A percentile compares a stretch with the other conserved stretches of the same genome.
Evolutionary conservation across 2,329 filamentous ascomycete species (phyloP).

Genomic region (Zopfia rhizophila): DNA sequence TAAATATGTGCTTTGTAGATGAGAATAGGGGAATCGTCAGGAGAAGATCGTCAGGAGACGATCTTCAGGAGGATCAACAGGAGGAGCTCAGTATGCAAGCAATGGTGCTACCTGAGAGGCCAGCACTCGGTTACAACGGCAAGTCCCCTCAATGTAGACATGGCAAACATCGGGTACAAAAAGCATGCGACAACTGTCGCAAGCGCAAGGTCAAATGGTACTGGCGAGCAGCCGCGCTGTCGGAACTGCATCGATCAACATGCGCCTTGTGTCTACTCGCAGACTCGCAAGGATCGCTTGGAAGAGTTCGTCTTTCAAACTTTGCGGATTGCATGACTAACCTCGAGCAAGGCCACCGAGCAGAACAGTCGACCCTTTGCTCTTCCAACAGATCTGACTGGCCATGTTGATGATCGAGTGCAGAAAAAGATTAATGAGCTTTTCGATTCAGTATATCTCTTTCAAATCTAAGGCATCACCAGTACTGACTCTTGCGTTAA

Average conservation of each 20-base stretch:
- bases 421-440: conserved; percentile 33
- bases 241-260: conserved; percentile 25
- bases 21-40: no score
- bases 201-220: conserved; percentile 40
- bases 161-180: conserved; percentile 33
- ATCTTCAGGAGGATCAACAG: no score
- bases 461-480: no score
- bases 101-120: no score
- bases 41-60: no score
- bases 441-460: conserved; percentile 28
- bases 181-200: conserved; percentile 42
- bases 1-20: no score
- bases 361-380: conserved; percentile 10
- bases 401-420: conserved; percentile 9
- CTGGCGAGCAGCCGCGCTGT: conserved; percentile 34
- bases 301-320: no score
- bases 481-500: background rate
- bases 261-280: conserved; percentile 33
- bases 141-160: no score
- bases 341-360: conserved; percentile 9
- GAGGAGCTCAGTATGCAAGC: no score
- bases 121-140: no score
- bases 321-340: no score
- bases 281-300: conserved; percentile 31
- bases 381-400: conserved; percentile 8